Evolutionary conservation across 768 basidiomycete genomes (phyloP).

Genomic region (Neoboletus magnificus): DNA sequence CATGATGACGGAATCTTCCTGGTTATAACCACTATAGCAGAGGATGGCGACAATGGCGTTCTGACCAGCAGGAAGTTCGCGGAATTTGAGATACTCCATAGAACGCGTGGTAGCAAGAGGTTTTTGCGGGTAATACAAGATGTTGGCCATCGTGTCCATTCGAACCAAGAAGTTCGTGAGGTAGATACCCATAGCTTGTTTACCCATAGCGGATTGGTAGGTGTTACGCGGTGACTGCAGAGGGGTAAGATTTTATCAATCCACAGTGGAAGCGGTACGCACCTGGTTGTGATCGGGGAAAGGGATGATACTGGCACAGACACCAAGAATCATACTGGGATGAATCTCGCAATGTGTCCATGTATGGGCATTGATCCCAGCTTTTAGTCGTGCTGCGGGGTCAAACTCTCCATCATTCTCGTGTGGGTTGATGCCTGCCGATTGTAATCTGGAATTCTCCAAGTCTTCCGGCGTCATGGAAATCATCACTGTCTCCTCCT

Average conservation of each 20-base stretch:
- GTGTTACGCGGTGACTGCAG: conserved; percentile 96
- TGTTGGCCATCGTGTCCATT: conserved; percentile 99
- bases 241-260: conserved; percentile 2
- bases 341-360: conserved; percentile 99
- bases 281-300: conserved; percentile 99
- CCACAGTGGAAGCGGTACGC: conserved; percentile 24
- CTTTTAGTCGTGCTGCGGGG: conserved; percentile 84
- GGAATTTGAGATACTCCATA: conserved; percentile 99
- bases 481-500: conserved; percentile 99
- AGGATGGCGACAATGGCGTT: conserved; percentile 98
- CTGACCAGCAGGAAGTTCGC: conserved; percentile 97
- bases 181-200: conserved; percentile 99
- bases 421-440: conserved; percentile 54
- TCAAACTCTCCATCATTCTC: conserved; percentile 74
- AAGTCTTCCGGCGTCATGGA: conserved; percentile 98
- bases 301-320: conserved; percentile 98
- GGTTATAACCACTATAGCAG: conserved; percentile 99
- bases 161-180: conserved; percentile 97
- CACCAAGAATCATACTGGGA: conserved; percentile 97
- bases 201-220: conserved; percentile 99
- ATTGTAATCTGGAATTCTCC: conserved; percentile 73
- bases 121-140: conserved; percentile 98
- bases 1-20: conserved; percentile 99
- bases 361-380: conserved; percentile 78
- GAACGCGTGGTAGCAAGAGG: conserved; percentile 97